These are phyloP conservation scores for Ophiostoma sp. DNA, from an alignment of 2,329 filamentous ascomycete species.

Conservation along the genomic window DNA sequence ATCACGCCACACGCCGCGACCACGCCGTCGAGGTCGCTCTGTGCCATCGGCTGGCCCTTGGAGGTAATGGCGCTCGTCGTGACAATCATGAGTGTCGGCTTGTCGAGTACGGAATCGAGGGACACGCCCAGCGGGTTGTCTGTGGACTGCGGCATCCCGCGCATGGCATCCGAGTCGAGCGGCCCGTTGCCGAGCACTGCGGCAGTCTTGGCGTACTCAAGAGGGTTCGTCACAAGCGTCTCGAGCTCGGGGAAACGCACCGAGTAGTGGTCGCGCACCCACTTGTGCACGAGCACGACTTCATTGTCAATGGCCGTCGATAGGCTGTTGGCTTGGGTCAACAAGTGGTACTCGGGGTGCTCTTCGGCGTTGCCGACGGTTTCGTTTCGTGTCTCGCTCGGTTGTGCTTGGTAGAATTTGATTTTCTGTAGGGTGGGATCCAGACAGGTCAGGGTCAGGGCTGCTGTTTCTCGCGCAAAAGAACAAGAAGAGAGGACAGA, in stretches of 20 bases:
- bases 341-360: conserved; percentile 84
- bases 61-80: conserved; percentile 92
- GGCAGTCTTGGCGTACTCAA: conserved; percentile 95
- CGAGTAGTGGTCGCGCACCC: conserved; percentile 93
- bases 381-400: conserved; percentile 61
- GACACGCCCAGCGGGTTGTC: conserved; percentile 76
- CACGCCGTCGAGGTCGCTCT: conserved; percentile 73
- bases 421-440: conserved; percentile 69
- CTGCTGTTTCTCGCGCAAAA: conserved; percentile 52
- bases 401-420: conserved; percentile 69
- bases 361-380: conserved; percentile 84
- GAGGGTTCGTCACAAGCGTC: conserved; percentile 80
- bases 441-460: conserved; percentile 60
- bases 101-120: conserved; percentile 79
- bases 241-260: conserved; percentile 92
- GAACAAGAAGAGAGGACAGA: conserved; percentile 38
- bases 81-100: conserved; percentile 91
- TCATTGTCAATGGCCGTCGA: conserved; percentile 93
- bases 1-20: conserved; percentile 82
- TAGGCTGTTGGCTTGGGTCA: conserved; percentile 84
- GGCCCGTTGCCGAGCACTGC: conserved; percentile 91
- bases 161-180: conserved; percentile 78
- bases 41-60: conserved; percentile 72
- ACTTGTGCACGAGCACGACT: conserved; percentile 91
- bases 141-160: conserved; percentile 70